phyloP scores from a whole-genome alignment of 768 basidiomycete species.

The Auricularia auricula-judae region DNA sequence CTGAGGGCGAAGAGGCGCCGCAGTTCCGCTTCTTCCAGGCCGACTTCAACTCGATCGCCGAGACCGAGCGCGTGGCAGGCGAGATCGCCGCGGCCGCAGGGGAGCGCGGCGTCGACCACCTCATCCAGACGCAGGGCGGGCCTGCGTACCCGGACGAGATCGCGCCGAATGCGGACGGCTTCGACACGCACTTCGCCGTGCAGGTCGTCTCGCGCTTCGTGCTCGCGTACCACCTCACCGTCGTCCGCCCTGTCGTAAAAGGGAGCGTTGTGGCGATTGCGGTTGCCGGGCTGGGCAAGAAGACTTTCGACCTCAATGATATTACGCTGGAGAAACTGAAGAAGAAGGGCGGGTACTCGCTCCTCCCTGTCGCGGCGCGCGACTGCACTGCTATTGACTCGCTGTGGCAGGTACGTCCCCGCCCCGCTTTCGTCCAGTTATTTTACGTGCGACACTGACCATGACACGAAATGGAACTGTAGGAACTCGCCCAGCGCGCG shows the following conservation, averaged over 20 bases:
- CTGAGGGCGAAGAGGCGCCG: background rate
- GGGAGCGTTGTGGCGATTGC: background rate
- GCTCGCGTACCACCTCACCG: background rate
- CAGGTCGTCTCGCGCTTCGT: background rate
- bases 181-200: background rate
- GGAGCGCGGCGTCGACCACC: background rate
- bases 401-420: background rate
- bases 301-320: background rate
- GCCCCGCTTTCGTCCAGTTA: too few relatives aligned
- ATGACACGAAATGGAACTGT: background rate
- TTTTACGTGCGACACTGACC: too few relatives aligned
- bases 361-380: background rate
- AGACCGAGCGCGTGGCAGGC: background rate
- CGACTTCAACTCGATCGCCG: background rate
- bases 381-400: background rate
- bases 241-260: background rate
- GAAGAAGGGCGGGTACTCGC: background rate
- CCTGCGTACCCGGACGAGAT: background rate
- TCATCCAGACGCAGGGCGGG: background rate
- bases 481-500: background rate
- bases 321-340: background rate
- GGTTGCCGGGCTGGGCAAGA: background rate
- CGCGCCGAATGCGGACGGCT: background rate
- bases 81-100: background rate
- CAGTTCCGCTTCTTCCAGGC: background rate